These are phyloP conservation scores for Exophiala calicioides DNA, from an alignment of 2,329 filamentous ascomycete species.

Conservation along the genomic window DNA sequence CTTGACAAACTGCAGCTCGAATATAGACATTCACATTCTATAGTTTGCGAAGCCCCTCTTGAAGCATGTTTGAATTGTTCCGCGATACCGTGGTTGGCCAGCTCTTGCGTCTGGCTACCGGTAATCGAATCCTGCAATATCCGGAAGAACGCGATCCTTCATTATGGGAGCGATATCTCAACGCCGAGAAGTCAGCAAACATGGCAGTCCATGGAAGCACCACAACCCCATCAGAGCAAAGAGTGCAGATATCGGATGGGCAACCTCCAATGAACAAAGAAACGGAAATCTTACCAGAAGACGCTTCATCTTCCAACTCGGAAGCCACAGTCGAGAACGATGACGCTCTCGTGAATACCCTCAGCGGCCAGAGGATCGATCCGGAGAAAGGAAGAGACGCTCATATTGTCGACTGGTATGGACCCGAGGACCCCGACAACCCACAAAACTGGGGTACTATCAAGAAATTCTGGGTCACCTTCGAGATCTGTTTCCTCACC, in stretches of 20 bases:
- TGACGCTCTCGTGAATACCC: neutral
- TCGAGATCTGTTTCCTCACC: conserved; percentile 51
- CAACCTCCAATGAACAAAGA: neutral
- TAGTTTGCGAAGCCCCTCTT: neutral
- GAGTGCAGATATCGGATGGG: conserved; percentile 3
- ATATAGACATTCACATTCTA: too few relatives aligned
- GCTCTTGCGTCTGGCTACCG: conserved; percentile 43
- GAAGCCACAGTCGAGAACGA: conserved; percentile 11
- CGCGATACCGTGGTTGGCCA: conserved; percentile 48
- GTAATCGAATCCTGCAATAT: conserved; percentile 43
- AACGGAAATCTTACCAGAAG: neutral
- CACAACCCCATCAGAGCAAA: conserved; percentile 30
- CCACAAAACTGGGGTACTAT: conserved; percentile 49
- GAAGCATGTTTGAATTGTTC: conserved; percentile 41
- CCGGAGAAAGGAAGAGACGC: conserved; percentile 55
- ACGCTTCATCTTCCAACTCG: neutral
- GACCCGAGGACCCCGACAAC: conserved; percentile 39
- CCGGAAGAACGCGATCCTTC: conserved; percentile 51
- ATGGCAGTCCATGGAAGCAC: conserved; percentile 47
- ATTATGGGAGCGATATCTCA: conserved; percentile 51
- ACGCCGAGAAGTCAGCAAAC: conserved; percentile 52
- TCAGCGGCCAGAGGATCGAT: conserved; percentile 38
- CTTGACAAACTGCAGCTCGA: too few relatives aligned
- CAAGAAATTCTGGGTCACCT: conserved; percentile 49
- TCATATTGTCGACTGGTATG: conserved; percentile 53